phyloP scores from a whole-genome alignment of 2,329 filamentous ascomycete species.

The Neurospora crassa region DNA sequence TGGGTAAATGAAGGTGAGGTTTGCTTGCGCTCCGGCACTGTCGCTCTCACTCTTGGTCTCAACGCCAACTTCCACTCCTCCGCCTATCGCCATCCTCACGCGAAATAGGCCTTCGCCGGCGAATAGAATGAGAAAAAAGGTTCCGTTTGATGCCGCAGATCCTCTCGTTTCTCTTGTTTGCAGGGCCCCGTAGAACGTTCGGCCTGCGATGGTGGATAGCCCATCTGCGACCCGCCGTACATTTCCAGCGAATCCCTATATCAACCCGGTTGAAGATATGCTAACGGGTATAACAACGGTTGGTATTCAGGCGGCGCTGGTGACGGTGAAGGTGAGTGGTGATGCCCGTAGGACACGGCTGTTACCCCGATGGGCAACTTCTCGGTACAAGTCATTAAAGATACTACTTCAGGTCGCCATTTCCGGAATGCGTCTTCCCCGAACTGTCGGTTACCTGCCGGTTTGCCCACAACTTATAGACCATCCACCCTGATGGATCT shows the following conservation, averaged over 20 bases:
- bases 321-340: not conserved
- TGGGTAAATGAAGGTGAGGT: not conserved
- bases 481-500: not conserved
- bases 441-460: not conserved
- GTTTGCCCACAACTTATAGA: not conserved
- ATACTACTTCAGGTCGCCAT: not conserved
- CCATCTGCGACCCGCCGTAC: not conserved
- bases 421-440: not conserved
- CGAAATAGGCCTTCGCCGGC: slow-evolving; percentile 6
- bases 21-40: not conserved
- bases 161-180: not conserved
- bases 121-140: slow-evolving; percentile 5
- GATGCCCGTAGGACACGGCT: not conserved
- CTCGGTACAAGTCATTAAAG: not conserved
- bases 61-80: slow-evolving; percentile 11
- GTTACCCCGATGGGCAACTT: not conserved
- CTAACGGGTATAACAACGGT: not conserved
- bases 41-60: slow-evolving; percentile 1
- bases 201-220: not conserved
- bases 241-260: not conserved
- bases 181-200: not conserved
- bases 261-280: not conserved
- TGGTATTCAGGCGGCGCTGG: not conserved
- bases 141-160: slow-evolving; percentile 7
- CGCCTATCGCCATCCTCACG: slow-evolving; percentile 10